phyloP scores from a whole-genome alignment of 495 filamentous ascomycete genomes.

The Choiromyces venosus region DNA sequence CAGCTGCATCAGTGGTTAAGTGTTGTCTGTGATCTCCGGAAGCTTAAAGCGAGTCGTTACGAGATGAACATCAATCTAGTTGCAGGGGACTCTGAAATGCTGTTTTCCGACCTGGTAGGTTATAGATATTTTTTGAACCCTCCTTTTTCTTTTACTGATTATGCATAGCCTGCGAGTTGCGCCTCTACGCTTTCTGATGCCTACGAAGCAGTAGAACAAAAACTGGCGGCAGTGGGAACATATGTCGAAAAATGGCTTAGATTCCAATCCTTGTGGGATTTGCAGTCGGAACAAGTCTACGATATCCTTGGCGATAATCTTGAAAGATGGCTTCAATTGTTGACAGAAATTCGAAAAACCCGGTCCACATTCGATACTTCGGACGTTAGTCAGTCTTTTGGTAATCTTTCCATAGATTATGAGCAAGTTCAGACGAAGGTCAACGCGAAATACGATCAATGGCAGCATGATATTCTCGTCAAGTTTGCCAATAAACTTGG shows the following conservation, averaged over 20 bases:
- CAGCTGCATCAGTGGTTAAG: slow-evolving; percentile 92
- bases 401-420: slow-evolving; percentile 89
- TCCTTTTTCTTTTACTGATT: slow-evolving; percentile 8
- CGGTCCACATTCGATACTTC: slow-evolving; percentile 93
- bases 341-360: slow-evolving; percentile 90
- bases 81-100: slow-evolving; percentile 58
- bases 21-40: slow-evolving; percentile 81
- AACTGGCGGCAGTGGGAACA: slow-evolving; percentile 63
- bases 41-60: slow-evolving; percentile 90
- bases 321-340: slow-evolving; percentile 82
- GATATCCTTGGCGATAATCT: slow-evolving; percentile 85
- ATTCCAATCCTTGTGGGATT: slow-evolving; percentile 97
- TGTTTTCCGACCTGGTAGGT: slow-evolving; percentile 73
- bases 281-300: slow-evolving; percentile 91
- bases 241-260: slow-evolving; percentile 98
- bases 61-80: slow-evolving; percentile 71
- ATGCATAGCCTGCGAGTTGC: slow-evolving; percentile 57
- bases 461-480: slow-evolving; percentile 92
- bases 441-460: slow-evolving; percentile 98
- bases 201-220: slow-evolving; percentile 72
- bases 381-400: slow-evolving; percentile 82
- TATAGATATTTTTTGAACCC: background rate
- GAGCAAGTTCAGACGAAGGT: slow-evolving; percentile 97
- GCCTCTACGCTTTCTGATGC: slow-evolving; percentile 69
- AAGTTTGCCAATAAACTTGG: slow-evolving; percentile 88